Evolutionary conservation across 768 basidiomycete genomes (phyloP).

Genomic region (Leucocoprinus sp.): DNA sequence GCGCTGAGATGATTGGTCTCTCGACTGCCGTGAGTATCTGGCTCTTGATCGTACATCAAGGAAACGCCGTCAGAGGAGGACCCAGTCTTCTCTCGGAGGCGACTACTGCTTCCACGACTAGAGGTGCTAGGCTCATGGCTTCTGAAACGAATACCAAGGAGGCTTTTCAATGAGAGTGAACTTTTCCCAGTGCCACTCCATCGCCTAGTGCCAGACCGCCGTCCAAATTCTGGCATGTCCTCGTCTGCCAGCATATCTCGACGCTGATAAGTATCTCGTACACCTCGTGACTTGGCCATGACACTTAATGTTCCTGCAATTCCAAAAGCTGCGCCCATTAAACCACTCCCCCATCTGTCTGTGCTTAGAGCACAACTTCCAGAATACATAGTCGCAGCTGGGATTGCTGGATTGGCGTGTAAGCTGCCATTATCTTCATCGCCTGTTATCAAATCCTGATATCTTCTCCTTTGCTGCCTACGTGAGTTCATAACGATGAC

Average conservation of each 20-base stretch:
- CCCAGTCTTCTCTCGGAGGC: constrained; percentile 40
- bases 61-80: constrained; percentile 40
- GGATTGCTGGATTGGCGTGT: constrained; percentile 20
- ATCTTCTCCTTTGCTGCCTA: constrained; percentile 19
- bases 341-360: constrained; percentile 12
- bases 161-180: constrained; percentile 44
- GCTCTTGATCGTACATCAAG: constrained; percentile 28
- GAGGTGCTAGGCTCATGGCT: constrained; percentile 33
- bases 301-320: constrained; percentile 28
- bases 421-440: constrained; percentile 12
- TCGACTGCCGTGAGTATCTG: constrained; percentile 19
- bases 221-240: constrained; percentile 48
- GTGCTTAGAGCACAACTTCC: constrained; percentile 7
- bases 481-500: constrained; percentile 38
- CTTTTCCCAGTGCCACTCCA: constrained; percentile 38
- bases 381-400: constrained; percentile 20
- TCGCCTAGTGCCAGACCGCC: constrained; percentile 26
- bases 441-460: constrained; percentile 16
- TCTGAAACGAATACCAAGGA: constrained; percentile 29
- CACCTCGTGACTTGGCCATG: constrained; percentile 18
- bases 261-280: constrained; percentile 27
- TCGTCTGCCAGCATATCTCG: constrained; percentile 77
- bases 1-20: constrained; percentile 33
- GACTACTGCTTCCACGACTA: constrained; percentile 21
- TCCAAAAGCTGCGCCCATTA: constrained; percentile 17